A percentile compares a stretch with the other conserved stretches of the same genome.
Conservation (phyloP, 495 filamentous ascomycete species). For the Penicillium arizonense region DNA sequence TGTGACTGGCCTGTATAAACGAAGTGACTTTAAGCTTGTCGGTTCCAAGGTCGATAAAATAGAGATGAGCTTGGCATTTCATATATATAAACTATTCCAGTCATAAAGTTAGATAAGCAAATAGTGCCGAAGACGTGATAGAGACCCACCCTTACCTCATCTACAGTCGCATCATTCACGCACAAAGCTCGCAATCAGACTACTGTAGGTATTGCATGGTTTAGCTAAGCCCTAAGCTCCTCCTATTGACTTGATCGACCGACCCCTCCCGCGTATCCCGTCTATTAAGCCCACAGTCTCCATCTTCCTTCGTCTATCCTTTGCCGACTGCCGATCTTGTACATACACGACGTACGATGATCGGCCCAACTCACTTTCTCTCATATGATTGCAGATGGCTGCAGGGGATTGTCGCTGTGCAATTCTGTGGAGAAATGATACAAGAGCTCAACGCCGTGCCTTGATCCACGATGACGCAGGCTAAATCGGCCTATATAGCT, state of each 20-base stretch:
- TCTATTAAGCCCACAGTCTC: background rate
- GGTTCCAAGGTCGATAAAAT: too few relatives aligned
- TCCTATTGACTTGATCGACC: background rate
- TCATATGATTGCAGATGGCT: background rate
- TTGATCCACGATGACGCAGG: background rate
- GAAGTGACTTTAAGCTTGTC: too few relatives aligned
- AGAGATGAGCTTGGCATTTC: background rate
- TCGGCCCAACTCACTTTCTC: constrained; percentile 7
- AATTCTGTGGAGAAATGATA: constrained; percentile 23
- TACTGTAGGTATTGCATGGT: background rate
- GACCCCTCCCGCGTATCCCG: background rate
- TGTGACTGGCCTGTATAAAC: too few relatives aligned
- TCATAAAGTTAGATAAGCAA: background rate
- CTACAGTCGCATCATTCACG: background rate
- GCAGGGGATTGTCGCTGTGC: constrained; percentile 10
- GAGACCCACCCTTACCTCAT: constrained; percentile 14
- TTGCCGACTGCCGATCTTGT: background rate
- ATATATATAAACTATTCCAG: too few relatives aligned
- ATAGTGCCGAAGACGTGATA: constrained; percentile 16
- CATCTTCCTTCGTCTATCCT: background rate
- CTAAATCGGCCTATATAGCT: constrained; percentile 4
- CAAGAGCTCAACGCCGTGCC: constrained; percentile 5
- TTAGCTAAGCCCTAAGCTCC: background rate
- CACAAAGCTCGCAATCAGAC: constrained; percentile 1
- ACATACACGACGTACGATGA: constrained; percentile 1